phyloP scores from a whole-genome alignment of 2,329 filamentous ascomycete species.

The Colletotrichum cordylinicola region DNA sequence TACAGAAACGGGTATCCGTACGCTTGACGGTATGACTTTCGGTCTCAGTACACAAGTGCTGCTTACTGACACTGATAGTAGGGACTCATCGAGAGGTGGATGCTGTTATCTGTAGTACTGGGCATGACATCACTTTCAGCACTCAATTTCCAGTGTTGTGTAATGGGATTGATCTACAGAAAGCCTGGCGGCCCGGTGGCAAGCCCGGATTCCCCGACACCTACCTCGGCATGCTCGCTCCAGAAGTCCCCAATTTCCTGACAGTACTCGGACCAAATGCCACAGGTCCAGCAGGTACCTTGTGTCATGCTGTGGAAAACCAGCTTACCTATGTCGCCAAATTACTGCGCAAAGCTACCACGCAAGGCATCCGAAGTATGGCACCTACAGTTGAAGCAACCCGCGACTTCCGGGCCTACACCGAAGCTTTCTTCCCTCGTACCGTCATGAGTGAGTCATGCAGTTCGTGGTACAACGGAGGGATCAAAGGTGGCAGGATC shows the following conservation, averaged over 20 bases:
- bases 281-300: background rate
- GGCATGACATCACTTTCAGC: background rate
- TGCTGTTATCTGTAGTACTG: background rate
- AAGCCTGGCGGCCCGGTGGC: background rate
- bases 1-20: background rate
- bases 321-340: background rate
- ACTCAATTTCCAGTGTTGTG: background rate
- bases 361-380: background rate
- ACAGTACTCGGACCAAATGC: background rate
- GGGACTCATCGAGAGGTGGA: background rate
- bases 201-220: background rate
- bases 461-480: background rate
- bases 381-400: background rate
- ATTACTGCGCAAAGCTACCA: background rate
- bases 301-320: background rate
- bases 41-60: fast-evolving
- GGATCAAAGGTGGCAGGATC: background rate
- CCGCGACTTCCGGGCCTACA: background rate
- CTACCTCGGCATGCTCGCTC: background rate
- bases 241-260: background rate
- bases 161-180: background rate
- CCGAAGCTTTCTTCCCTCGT: background rate
- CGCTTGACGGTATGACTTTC: background rate
- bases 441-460: background rate
- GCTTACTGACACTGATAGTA: fast-evolving